Evolutionary conservation across 768 basidiomycete genomes (phyloP), one percentile per base, ranked within the genome.

Genomic region (Lactifluus echinatus): DNA sequence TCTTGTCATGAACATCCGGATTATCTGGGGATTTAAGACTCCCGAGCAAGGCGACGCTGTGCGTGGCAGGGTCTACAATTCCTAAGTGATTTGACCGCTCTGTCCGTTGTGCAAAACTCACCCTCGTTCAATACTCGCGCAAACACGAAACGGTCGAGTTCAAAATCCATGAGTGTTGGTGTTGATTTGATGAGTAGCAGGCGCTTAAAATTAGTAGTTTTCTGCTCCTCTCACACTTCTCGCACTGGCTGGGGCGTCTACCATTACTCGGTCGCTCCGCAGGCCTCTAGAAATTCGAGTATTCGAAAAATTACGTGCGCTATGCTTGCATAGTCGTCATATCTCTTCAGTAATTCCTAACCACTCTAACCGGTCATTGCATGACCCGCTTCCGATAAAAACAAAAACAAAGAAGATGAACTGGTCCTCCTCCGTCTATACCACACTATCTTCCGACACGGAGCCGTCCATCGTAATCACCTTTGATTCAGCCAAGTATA

Each of bases 401-500:
- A 28, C 5, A 11, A 15, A 7, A 28, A 43, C 2, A 7, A 28
- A 45, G 44, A 46, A 36, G 40, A 79, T 82, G 81, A 74, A 75
- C 59, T 89, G 87, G 86, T 80, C 76, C 28, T 74, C 82, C 2
- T 78, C 79, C 3, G 80, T 85, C 26, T 71, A 85, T 53, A 80
- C 78, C 42, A 70, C 79, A 0, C 65, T 75, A 17, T 79, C 85
- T 4, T 81, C 82, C 50, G 94, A 97, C 72, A 89, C 93, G 1
- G 84, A 91, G 62, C 85, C 93, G 0, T 79, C 85, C 8, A 71
- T 96, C 24, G 71, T 87, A 57, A 70, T 95, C 62, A 75, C 78
- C 1, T 93, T 93, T 67, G 85, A 89, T 62, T 75, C 78, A 52
- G 84, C 80, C 12, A 87, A 90, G 64, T 97, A 93, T 64, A 76